Percentiles rank a stretch among this genome's conserved stretches.
phyloP scores from a whole-genome alignment of 257 asterid genomes.

The Cinchona pubescens region DNA sequence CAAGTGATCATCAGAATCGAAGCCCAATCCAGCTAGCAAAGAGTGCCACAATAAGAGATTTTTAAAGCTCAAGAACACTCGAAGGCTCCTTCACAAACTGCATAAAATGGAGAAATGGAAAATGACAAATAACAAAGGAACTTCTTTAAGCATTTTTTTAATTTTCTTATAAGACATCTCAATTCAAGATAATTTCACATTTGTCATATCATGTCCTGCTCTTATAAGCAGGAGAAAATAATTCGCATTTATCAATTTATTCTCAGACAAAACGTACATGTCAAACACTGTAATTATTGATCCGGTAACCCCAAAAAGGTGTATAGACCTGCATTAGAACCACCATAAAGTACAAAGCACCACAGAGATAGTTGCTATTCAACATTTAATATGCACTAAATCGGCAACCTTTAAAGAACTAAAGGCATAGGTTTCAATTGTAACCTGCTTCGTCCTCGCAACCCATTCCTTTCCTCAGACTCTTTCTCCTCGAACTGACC shows the following conservation, averaged over 20 bases:
- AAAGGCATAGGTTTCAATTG: neutral
- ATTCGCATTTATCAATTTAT: neutral
- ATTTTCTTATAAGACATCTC: neutral
- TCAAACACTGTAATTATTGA: neutral
- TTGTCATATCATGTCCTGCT: neutral
- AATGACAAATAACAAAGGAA: neutral
- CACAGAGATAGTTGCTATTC: neutral
- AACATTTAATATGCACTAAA: neutral
- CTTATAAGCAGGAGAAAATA: neutral
- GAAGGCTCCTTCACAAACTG: neutral
- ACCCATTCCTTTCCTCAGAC: slow-evolving; percentile 50
- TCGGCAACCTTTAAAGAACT: neutral
- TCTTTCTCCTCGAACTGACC: slow-evolving; percentile 48
- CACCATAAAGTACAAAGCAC: neutral
- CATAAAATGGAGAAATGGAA: neutral
- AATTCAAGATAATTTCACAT: neutral
- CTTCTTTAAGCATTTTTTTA: neutral
- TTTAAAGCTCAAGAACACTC: neutral
- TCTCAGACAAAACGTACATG: neutral
- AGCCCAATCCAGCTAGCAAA: neutral
- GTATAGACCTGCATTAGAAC: neutral
- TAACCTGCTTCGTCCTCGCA: slow-evolving; percentile 59
- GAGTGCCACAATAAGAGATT: neutral
- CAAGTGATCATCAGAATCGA: neutral
- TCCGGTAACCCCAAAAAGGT: neutral